Percentiles rank a stretch among this genome's conserved stretches.
These are phyloP conservation scores for Colletotrichum lindemuthianum DNA, from an alignment of 2,329 filamentous ascomycete species.

Conservation along the genomic window DNA sequence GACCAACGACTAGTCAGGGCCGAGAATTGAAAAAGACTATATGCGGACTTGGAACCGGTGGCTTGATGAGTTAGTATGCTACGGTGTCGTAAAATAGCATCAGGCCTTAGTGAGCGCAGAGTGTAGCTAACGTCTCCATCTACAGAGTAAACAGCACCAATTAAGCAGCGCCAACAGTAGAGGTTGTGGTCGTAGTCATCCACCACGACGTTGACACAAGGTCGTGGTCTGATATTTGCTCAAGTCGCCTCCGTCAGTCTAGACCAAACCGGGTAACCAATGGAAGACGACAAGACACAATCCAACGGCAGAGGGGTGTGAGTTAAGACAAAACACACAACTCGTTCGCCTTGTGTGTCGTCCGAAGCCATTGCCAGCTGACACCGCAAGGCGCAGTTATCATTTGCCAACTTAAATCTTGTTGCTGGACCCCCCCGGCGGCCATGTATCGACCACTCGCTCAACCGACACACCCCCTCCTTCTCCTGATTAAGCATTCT, in stretches of 20 bases:
- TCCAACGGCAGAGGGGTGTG: too few relatives aligned
- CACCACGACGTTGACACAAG: too few relatives aligned
- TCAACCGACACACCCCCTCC: too few relatives aligned
- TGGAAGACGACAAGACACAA: neutral
- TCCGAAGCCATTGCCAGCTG: conserved; percentile 14
- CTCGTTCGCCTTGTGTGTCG: neutral
- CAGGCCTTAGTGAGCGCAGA: too few relatives aligned
- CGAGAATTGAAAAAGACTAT: neutral
- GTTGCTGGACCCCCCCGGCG: neutral
- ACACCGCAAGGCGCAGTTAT: conserved; percentile 16
- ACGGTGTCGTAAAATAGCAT: neutral
- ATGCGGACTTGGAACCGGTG: too few relatives aligned
- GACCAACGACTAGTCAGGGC: neutral
- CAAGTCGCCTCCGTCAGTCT: neutral
- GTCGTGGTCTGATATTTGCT: neutral
- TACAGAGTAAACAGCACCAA: neutral
- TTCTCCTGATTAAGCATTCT: neutral
- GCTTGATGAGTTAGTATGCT: neutral
- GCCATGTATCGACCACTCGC: neutral
- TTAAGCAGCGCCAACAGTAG: neutral
- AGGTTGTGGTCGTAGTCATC: too few relatives aligned
- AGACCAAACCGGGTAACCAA: neutral
- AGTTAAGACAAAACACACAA: neutral
- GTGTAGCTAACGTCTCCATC: too few relatives aligned
- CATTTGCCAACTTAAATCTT: neutral